Evolutionary conservation across 306 rosid genomes (phyloP).

Genomic region (Cucurbita pepo): DNA sequence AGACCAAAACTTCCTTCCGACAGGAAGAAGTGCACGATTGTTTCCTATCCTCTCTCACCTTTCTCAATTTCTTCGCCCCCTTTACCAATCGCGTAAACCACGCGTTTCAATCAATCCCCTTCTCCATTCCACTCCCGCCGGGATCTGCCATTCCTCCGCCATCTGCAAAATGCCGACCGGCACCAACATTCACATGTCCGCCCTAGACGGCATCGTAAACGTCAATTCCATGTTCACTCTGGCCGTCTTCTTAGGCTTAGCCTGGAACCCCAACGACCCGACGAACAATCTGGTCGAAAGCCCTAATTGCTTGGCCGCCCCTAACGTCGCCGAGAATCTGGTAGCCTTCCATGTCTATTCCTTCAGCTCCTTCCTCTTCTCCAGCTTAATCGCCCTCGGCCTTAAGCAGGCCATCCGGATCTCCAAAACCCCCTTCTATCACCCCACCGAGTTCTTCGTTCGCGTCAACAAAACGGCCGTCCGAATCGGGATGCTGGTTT

Average conservation of each 20-base stretch:
- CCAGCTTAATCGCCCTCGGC: conserved; percentile 73
- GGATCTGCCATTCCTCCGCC: no score
- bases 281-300: conserved; percentile 23
- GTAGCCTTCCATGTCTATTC: conserved; percentile 86
- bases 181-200: conserved; percentile 53
- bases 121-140: no score
- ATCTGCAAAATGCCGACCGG: conserved; percentile 24
- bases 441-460: conserved; percentile 30
- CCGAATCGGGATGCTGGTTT: conserved; percentile 70
- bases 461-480: conserved; percentile 36
- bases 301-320: conserved; percentile 29
- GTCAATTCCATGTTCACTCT: conserved; percentile 85
- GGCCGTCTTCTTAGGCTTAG: conserved; percentile 65
- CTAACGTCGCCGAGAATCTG: conserved; percentile 50
- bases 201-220: conserved; percentile 66
- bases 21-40: no score
- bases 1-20: no score
- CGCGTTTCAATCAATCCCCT: neutral
- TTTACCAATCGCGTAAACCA: neutral
- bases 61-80: no score
- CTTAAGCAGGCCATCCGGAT: conserved; percentile 79
- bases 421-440: conserved; percentile 27
- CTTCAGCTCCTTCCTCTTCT: conserved; percentile 95
- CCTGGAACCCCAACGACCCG: conserved; percentile 74
- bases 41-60: no score